Evolutionary conservation across 225 moss, liverwort and hornwort species (phyloP).

Genomic region (Marchantia paleacea): DNA sequence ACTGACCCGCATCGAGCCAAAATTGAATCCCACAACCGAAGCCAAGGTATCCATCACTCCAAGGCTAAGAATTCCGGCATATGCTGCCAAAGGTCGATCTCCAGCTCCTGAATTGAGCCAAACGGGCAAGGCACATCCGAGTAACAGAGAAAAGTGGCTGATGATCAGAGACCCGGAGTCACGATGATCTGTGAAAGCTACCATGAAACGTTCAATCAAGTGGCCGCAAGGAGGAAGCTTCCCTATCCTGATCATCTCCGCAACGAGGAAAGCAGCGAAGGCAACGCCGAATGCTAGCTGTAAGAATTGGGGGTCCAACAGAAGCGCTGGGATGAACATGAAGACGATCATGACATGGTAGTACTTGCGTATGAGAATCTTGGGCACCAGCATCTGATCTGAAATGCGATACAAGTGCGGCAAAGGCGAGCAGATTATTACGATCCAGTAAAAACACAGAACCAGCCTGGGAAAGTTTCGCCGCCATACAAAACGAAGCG

Average conservation of each 20-base stretch:
- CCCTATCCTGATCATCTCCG: conserved; percentile 79
- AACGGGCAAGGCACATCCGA: conserved; percentile 94
- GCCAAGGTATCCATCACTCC: conserved; percentile 92
- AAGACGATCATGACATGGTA: conserved; percentile 83
- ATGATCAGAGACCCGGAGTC: conserved; percentile 81
- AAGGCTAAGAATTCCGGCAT: conserved; percentile 85
- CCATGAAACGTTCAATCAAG: conserved; percentile 59
- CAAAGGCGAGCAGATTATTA: conserved; percentile 28
- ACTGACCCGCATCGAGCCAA: conserved; percentile 64
- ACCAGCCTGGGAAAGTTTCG: conserved; percentile 24
- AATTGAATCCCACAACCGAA: conserved; percentile 84
- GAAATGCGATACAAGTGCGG: conserved; percentile 37
- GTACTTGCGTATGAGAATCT: conserved; percentile 74
- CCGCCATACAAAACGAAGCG: conserved; percentile 19
- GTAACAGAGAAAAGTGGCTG: conserved; percentile 89
- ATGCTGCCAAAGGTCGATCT: conserved; percentile 69
- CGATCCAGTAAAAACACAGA: conserved; percentile 37
- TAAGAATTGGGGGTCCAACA: conserved; percentile 65
- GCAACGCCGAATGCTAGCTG: conserved; percentile 82
- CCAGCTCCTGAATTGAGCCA: conserved; percentile 69
- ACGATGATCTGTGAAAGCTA: conserved; percentile 71
- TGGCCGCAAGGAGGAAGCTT: conserved; percentile 69
- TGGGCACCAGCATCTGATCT: conserved; percentile 45
- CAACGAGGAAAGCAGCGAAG: conserved; percentile 64
- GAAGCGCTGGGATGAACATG: conserved; percentile 90